Conservation (phyloP, 1,284 basidiomycete genomes). For the Sporisorium reilianum region DNA sequence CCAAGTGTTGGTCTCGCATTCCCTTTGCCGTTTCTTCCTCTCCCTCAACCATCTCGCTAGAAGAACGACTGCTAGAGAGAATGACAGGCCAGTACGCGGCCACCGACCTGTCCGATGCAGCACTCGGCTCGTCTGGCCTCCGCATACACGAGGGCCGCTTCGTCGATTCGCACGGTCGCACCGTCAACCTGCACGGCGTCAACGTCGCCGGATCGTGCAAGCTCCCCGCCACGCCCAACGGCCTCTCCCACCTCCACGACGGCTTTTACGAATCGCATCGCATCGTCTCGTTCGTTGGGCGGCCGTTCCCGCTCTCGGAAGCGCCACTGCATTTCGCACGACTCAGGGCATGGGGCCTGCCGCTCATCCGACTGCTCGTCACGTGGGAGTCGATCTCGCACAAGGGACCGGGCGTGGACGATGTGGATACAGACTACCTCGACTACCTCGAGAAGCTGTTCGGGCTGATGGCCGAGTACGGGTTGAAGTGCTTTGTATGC, state of each 20-base stretch:
- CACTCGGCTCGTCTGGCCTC: constrained; percentile 45
- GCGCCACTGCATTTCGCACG: constrained; percentile 65
- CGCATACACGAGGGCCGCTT: constrained; percentile 55
- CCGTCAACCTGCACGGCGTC: constrained; percentile 69
- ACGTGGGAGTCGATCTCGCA: constrained; percentile 98
- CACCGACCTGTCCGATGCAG: constrained; percentile 48
- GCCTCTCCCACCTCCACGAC: constrained; percentile 47
- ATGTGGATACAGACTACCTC: constrained; percentile 86
- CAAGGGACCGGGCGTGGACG: constrained; percentile 71
- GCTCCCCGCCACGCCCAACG: constrained; percentile 54
- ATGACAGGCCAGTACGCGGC: constrained; percentile 45
- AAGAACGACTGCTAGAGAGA: no score
- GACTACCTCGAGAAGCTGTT: constrained; percentile 81
- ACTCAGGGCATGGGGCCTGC: constrained; percentile 69
- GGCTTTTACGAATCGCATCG: constrained; percentile 65
- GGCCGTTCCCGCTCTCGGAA: constrained; percentile 69
- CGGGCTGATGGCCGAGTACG: constrained; percentile 81
- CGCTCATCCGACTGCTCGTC: constrained; percentile 76
- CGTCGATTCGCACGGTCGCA: constrained; percentile 63
- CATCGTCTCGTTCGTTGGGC: constrained; percentile 68
- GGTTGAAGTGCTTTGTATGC: constrained; percentile 82
- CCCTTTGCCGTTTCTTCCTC: neutral
- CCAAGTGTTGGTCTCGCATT: no score
- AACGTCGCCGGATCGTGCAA: constrained; percentile 70
- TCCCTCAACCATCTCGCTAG: neutral